Conservation (phyloP, 1,284 basidiomycete species). For the Boletus holoroseus region DNA sequence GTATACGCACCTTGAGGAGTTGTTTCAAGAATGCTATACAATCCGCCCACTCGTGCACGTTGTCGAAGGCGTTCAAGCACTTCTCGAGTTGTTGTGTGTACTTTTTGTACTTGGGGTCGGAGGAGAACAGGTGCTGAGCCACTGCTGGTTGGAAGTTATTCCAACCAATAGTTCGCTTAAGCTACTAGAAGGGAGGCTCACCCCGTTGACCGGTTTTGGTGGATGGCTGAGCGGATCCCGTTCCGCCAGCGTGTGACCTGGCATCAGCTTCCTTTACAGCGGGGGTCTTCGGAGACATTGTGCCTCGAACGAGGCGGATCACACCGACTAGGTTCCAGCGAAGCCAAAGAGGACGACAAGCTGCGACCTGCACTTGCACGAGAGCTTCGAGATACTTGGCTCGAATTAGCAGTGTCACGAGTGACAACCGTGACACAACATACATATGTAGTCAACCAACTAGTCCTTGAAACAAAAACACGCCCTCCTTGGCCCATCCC, state of each 20-base stretch:
- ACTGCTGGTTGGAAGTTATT: slow-evolving; percentile 32
- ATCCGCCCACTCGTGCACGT: slow-evolving; percentile 98
- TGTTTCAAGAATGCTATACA: slow-evolving; percentile 97
- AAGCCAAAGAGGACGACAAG: slow-evolving; percentile 6
- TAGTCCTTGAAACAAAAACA: slow-evolving; percentile 14
- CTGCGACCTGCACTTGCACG: neutral
- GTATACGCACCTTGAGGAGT: slow-evolving; percentile 68
- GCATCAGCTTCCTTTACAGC: slow-evolving; percentile 20
- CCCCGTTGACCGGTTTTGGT: slow-evolving; percentile 45
- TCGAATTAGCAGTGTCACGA: slow-evolving; percentile 17
- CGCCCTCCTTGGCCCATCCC: slow-evolving; percentile 19
- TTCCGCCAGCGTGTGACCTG: slow-evolving; percentile 11
- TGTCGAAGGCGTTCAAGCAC: slow-evolving; percentile 90
- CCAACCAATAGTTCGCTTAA: slow-evolving; percentile 1
- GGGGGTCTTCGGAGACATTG: slow-evolving; percentile 21
- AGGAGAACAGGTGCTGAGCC: slow-evolving; percentile 49
- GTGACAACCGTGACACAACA: slow-evolving; percentile 16
- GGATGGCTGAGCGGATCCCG: slow-evolving; percentile 35
- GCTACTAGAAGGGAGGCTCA: slow-evolving; percentile 29
- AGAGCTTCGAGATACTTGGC: neutral
- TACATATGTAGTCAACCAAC: neutral
- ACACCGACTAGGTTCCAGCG: slow-evolving; percentile 9
- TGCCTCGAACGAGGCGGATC: slow-evolving; percentile 19
- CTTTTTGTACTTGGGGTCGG: slow-evolving; percentile 95
- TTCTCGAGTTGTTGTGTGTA: slow-evolving; percentile 89